Percentiles rank a stretch among this genome's conserved stretches.
phyloP scores from a whole-genome alignment of 2,329 filamentous ascomycete genomes.

The Scedosporium aurantiacum region DNA sequence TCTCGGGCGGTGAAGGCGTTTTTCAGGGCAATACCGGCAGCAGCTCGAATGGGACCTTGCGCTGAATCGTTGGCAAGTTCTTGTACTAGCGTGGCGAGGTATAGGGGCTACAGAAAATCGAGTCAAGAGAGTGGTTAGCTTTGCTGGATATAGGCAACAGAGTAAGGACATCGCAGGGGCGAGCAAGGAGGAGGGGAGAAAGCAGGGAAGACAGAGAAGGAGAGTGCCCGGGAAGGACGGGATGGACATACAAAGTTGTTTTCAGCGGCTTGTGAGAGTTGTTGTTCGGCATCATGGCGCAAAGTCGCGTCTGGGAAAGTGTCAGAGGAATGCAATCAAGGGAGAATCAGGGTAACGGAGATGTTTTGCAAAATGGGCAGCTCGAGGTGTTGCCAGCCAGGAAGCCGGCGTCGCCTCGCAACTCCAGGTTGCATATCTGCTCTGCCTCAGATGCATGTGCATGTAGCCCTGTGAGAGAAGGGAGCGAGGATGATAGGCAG shows the following conservation, averaged over 20 bases:
- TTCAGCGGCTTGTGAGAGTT: constrained; percentile 85
- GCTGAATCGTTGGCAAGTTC: constrained; percentile 87
- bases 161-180: neutral
- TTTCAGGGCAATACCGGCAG: constrained; percentile 92
- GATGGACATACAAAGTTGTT: constrained; percentile 70
- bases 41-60: constrained; percentile 75
- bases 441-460: constrained; percentile 2
- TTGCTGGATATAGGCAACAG: neutral
- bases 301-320: constrained; percentile 58
- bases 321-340: constrained; percentile 21
- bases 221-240: neutral
- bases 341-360: neutral
- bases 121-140: constrained; percentile 14
- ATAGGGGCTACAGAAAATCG: constrained; percentile 57
- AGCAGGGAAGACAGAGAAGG: constrained; percentile 11
- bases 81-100: constrained; percentile 83
- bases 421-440: neutral
- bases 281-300: constrained; percentile 86
- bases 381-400: constrained; percentile 2
- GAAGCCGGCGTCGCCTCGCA: constrained; percentile 1
- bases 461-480: neutral
- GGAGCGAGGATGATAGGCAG: neutral
- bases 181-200: constrained; percentile 8
- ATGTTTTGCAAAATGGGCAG: constrained; percentile 6
- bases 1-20: constrained; percentile 97